Evolutionary conservation across 768 basidiomycete species (phyloP).

Genomic region (Termitomyces sp.): DNA sequence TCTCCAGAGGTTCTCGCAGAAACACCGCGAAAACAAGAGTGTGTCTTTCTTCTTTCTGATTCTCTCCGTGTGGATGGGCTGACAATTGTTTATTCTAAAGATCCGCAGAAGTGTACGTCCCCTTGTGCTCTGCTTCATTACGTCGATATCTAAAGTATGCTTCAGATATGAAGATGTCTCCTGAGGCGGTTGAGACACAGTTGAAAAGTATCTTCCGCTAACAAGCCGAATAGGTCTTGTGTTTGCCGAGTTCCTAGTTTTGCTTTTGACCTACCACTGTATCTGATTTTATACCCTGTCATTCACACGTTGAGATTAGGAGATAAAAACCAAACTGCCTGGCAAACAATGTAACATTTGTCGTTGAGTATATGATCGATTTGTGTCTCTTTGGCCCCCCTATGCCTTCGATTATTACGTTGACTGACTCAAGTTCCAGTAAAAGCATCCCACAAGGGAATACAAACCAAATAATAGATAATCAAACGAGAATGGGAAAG

Average conservation of each 20-base stretch:
- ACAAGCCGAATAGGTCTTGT: neutral
- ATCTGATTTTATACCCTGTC: neutral
- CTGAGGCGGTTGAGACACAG: constrained; percentile 69
- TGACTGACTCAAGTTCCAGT: too few relatives aligned
- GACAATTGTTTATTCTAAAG: constrained; percentile 24
- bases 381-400: neutral
- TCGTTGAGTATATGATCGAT: neutral
- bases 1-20: constrained; percentile 68
- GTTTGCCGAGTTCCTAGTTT: neutral
- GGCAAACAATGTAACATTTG: neutral
- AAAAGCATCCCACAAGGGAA: neutral
- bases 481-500: neutral
- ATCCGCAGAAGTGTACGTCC: constrained; percentile 68
- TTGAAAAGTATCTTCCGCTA: constrained; percentile 56
- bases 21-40: constrained; percentile 79
- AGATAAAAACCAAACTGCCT: neutral
- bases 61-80: neutral
- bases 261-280: neutral
- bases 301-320: neutral
- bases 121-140: neutral
- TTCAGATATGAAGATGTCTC: constrained; percentile 71
- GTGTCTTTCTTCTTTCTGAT: constrained; percentile 16
- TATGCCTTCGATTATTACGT: neutral
- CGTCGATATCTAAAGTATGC: constrained; percentile 8
- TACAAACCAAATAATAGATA: neutral